Percentiles rank a stretch among this genome's conserved stretches.
Conservation (phyloP, 2,329 filamentous ascomycete genomes). For the Orbilia ellipsospora region DNA sequence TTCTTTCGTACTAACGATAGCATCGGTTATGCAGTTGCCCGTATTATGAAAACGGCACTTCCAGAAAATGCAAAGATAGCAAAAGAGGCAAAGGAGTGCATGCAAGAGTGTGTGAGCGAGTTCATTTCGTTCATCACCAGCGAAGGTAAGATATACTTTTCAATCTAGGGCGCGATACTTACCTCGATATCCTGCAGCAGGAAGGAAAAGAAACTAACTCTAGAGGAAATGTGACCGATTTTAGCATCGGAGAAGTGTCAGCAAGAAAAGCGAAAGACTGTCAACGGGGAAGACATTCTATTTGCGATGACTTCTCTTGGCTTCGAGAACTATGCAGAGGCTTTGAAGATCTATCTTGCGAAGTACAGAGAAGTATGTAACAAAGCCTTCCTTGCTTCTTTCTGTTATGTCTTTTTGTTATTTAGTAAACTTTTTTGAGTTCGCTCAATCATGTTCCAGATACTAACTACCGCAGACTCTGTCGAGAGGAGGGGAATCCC, state of each 20-base stretch:
- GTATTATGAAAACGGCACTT: conserved; percentile 98
- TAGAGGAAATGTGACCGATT: conserved; percentile 14
- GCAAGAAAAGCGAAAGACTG: conserved; percentile 98
- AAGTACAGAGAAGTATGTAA: conserved; percentile 94
- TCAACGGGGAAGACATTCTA: conserved; percentile 97
- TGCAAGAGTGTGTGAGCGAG: conserved; percentile 99
- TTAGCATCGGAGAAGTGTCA: conserved; percentile 98
- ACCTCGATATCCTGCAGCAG: conserved; percentile 25
- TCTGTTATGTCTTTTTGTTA: neutral
- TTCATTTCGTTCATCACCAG: conserved; percentile 99
- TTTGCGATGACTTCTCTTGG: conserved; percentile 99
- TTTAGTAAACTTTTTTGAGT: neutral
- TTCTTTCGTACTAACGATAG: conserved; percentile 57
- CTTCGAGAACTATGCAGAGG: conserved; percentile 98
- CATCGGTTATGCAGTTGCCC: conserved; percentile 78
- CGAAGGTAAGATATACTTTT: conserved; percentile 76
- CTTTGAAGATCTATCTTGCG: conserved; percentile 95
- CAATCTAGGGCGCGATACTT: conserved; percentile 29
- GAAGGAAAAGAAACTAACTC: conserved; percentile 19
- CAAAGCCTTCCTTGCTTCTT: neutral
- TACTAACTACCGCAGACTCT: conserved; percentile 50
- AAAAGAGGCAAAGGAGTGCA: conserved; percentile 99
- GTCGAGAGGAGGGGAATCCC: conserved; percentile 54
- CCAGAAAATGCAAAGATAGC: conserved; percentile 99
- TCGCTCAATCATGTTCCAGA: conserved; percentile 16